These are phyloP conservation scores for Wallacemonas collosoma DNA, from an alignment of 208 protist genomes.

Conservation along the genomic window DNA sequence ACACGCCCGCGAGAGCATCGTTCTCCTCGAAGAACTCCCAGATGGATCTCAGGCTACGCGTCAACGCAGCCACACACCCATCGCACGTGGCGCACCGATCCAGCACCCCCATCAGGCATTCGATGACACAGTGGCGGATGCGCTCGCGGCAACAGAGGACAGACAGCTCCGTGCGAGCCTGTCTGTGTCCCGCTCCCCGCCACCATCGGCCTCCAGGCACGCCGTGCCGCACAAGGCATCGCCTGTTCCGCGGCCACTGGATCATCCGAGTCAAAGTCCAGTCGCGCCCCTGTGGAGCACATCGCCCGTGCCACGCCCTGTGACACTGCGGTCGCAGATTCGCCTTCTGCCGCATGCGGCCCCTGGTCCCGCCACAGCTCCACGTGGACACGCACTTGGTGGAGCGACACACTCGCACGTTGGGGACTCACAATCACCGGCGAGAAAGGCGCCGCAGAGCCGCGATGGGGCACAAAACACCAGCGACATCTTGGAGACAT, in stretches of 20 bases:
- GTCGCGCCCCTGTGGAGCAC: background rate
- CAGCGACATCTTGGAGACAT: slow-evolving; percentile 8
- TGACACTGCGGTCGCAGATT: slow-evolving; percentile 65
- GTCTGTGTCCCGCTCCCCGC: slow-evolving; percentile 27
- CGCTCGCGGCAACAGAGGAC: background rate
- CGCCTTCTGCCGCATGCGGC: background rate
- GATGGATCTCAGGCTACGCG: background rate
- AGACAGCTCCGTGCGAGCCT: background rate
- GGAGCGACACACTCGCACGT: background rate
- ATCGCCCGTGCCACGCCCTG: slow-evolving; percentile 64
- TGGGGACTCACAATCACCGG: background rate
- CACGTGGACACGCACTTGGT: background rate
- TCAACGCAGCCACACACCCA: slow-evolving; percentile 10
- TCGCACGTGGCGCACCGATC: slow-evolving; percentile 20
- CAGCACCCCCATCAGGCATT: slow-evolving; percentile 43
- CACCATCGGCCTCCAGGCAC: slow-evolving; percentile 11
- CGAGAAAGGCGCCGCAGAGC: background rate
- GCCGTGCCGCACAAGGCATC: background rate
- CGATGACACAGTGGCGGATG: slow-evolving; percentile 1
- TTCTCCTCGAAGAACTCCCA: slow-evolving; percentile 29
- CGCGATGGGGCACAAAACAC: slow-evolving; percentile 4
- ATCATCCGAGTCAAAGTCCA: too few relatives aligned
- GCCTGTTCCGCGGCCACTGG: background rate
- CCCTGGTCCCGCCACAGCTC: background rate
- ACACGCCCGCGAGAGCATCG: slow-evolving; percentile 29